These are phyloP conservation scores for Jimgerdemannia lactiflua DNA, from an alignment of 192 early-diverging fungal genomes.

Conservation along the genomic window DNA sequence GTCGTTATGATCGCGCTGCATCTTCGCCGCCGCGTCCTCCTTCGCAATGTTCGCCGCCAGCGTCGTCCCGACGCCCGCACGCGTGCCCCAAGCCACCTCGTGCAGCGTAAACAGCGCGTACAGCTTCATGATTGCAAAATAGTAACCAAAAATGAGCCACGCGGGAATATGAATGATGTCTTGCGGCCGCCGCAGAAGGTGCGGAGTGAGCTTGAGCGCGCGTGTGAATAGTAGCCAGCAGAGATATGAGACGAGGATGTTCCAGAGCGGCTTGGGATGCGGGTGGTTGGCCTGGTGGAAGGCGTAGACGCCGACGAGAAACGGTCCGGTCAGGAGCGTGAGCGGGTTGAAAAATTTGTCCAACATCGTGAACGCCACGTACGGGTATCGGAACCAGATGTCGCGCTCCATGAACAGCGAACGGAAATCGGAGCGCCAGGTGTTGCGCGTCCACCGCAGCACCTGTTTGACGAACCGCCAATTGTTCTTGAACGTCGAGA, in stretches of 20 bases:
- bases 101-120: constrained; percentile 61
- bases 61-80: constrained; percentile 23
- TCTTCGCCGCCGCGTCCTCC: constrained; percentile 3
- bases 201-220: constrained; percentile 53
- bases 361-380: constrained; percentile 59
- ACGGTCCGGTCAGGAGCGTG: constrained; percentile 52
- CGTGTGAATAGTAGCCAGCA: constrained; percentile 54
- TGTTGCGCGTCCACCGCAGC: constrained; percentile 61
- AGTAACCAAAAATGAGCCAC: constrained; percentile 57
- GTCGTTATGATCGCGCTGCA: constrained; percentile 15
- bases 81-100: constrained; percentile 47
- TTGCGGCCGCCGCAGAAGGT: constrained; percentile 48
- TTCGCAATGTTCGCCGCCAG: constrained; percentile 31
- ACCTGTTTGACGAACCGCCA: constrained; percentile 61
- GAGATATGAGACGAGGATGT: constrained; percentile 45
- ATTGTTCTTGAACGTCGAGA: constrained; percentile 62
- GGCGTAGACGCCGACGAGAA: constrained; percentile 43
- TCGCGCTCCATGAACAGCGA: constrained; percentile 49
- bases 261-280: constrained; percentile 42
- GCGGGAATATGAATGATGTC: constrained; percentile 50
- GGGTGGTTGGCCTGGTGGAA: constrained; percentile 5
- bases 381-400: constrained; percentile 55
- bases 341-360: constrained; percentile 61
- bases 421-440: constrained; percentile 55
- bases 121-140: constrained; percentile 53